phyloP scores from a whole-genome alignment of 2,329 filamentous ascomycete genomes.

The Paramyrothecium roridum region DNA sequence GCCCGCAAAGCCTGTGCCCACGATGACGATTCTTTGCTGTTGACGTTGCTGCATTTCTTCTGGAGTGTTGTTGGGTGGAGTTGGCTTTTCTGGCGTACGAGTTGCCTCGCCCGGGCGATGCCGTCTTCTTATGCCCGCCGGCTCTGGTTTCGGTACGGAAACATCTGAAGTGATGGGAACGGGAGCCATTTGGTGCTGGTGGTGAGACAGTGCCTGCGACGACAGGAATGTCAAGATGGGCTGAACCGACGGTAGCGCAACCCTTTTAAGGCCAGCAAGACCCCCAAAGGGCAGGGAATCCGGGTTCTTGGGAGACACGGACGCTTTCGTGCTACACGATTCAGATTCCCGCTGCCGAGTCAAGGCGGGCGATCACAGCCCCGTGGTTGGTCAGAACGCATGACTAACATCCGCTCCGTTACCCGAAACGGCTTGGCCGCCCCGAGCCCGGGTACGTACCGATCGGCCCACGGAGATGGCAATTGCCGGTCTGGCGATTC shows the following conservation, averaged over 20 bases:
- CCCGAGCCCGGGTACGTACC: no score
- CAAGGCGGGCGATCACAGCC: no score
- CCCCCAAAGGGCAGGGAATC: not conserved
- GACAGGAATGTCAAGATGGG: not conserved
- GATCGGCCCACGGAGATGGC: no score
- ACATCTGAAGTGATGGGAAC: not conserved
- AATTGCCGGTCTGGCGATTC: no score
- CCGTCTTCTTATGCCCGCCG: not conserved
- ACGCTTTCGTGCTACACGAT: not conserved
- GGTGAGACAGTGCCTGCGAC: not conserved
- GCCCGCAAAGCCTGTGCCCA: conserved; percentile 1
- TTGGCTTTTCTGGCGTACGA: no score
- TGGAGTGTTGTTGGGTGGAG: no score
- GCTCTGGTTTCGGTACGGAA: not conserved
- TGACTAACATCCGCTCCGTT: no score
- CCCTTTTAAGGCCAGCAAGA: no score
- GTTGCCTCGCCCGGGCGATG: no score
- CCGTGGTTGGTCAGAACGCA: no score
- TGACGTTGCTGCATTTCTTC: not conserved
- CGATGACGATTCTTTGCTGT: not conserved
- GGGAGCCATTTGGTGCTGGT: not conserved
- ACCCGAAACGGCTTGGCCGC: no score
- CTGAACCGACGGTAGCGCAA: not conserved
- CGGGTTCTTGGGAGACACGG: not conserved
- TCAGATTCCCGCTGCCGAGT: not conserved